Conservation (phyloP, 2,329 filamentous ascomycete species). For the Fonsecaea multimorphosa region DNA sequence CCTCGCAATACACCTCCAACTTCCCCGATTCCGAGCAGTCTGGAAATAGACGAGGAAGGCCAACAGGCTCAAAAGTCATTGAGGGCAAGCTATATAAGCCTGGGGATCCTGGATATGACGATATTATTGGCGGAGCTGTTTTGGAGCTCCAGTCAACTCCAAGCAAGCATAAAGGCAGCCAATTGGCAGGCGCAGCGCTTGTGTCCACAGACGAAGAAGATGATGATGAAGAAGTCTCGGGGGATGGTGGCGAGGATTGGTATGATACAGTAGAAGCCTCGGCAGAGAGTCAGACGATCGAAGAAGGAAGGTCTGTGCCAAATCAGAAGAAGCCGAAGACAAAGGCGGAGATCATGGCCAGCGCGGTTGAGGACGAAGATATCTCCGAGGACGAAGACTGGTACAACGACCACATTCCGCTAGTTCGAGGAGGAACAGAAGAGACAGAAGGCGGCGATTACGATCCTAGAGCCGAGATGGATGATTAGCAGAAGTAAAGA, state of each 20-base stretch:
- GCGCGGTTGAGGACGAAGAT: conserved; percentile 18
- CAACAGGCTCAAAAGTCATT: conserved; percentile 36
- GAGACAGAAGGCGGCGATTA: conserved; percentile 36
- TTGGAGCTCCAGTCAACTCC: conserved; percentile 20
- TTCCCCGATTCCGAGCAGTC: background rate
- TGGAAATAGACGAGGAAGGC: conserved; percentile 27
- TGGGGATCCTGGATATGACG: conserved; percentile 29
- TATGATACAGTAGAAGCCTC: conserved; percentile 1
- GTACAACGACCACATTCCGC: conserved; percentile 21
- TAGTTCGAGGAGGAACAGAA: conserved; percentile 37
- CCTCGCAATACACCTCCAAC: conserved; percentile 8
- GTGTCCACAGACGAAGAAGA: conserved; percentile 37
- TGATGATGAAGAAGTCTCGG: conserved; percentile 27
- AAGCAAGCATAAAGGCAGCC: conserved; percentile 33
- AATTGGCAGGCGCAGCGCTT: conserved; percentile 35
- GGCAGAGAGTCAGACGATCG: background rate
- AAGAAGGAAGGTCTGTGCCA: background rate
- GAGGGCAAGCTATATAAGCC: conserved; percentile 36
- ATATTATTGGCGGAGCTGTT: conserved; percentile 3
- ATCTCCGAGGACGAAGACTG: conserved; percentile 30
- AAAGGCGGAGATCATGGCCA: conserved; percentile 42
- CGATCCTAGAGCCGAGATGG: conserved; percentile 17
- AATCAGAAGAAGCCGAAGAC: conserved; percentile 41
- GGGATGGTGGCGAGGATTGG: conserved; percentile 33
- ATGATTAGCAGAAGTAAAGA: background rate